Evolutionary conservation across 2,329 filamentous ascomycete species (phyloP), one percentile per base, ranked within the genome.

Genomic region (Westerdykella sp.): DNA sequence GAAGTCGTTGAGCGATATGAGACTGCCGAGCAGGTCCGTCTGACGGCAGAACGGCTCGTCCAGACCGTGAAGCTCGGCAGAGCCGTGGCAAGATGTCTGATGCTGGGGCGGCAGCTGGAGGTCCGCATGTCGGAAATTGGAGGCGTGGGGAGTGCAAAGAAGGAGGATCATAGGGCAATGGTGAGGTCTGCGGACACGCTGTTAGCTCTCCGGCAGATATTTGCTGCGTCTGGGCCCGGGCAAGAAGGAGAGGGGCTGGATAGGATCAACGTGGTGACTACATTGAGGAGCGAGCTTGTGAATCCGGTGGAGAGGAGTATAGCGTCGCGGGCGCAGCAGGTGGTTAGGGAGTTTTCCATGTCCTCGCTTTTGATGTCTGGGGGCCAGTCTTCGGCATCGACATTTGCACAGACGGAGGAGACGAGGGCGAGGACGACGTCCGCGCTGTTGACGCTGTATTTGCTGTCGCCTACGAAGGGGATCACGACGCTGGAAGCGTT

Each of bases 1-100:
- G 88, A 97, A 62, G 89, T 97, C 35, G 76, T 88, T 41, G 79
- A 85, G 56, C 87, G 91, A 55, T 87, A 95, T 71, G 84, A 87
- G 56, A 83, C 84, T 43, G 91, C 93, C 0, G 85, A 94, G 44
- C 82, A 93, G 67, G 86, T 95, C 6, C 79, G 84, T 9, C 69
- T 83, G 41, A 86, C 87, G 10, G 85, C 87, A 1, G 79, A 85
- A 56, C 78, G 89, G 10, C 76, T 96, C 22, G 87, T 87, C 76
- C 80, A 87, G 57, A 88, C 90, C 0, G 74, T 95, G 47, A 79
- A 81, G 47, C 72, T 97, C 2, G 85, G 85, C 1, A 74, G 90
- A 35, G 80, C 84, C 0, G 85, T 95, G 11, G 82, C 80, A 35
- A 76, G 91, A 40, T 90, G 85, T 59, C 73, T 97, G 34, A 84